Conservation (phyloP, 1,284 basidiomycete genomes). For the Moesziomyces sp. region DNA sequence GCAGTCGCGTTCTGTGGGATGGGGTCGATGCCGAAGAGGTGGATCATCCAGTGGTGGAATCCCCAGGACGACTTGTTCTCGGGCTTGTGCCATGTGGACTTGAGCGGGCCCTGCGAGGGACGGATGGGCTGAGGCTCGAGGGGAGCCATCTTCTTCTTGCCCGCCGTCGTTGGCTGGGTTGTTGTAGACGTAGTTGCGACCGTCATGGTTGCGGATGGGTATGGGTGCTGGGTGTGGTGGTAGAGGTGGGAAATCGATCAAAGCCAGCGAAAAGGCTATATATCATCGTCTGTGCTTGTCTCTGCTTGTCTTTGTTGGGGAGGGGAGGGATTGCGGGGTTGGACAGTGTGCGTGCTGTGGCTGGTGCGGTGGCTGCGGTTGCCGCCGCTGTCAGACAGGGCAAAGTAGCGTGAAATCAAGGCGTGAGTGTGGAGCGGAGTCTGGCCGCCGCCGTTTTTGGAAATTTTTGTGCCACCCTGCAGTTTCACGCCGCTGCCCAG, state of each 20-base stretch:
- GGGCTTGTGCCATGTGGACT: constrained; percentile 37
- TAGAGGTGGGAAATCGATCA: too few relatives aligned
- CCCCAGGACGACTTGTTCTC: constrained; percentile 20
- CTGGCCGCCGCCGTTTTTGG: too few relatives aligned
- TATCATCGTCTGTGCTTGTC: not conserved
- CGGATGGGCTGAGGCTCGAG: constrained; percentile 24
- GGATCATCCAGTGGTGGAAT: constrained; percentile 27
- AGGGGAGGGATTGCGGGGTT: not conserved
- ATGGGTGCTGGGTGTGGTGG: too few relatives aligned
- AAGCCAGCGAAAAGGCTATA: not conserved
- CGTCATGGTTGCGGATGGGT: not conserved
- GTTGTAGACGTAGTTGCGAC: not conserved
- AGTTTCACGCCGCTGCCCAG: too few relatives aligned
- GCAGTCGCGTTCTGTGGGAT: constrained; percentile 30
- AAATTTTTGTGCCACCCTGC: too few relatives aligned
- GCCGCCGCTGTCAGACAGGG: not conserved
- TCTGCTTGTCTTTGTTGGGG: not conserved
- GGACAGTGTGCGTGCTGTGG: not conserved
- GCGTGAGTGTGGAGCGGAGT: too few relatives aligned
- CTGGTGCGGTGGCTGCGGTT: not conserved
- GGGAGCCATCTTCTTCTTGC: not conserved
- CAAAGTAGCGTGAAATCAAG: not conserved
- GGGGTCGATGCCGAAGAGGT: constrained; percentile 26
- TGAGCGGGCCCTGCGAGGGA: constrained; percentile 43
- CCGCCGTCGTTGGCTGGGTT: not conserved